Percentiles rank a stretch among this genome's conserved stretches.
Evolutionary conservation across 306 rosid species (phyloP).

Genomic region (Prinsepia uniflora): DNA sequence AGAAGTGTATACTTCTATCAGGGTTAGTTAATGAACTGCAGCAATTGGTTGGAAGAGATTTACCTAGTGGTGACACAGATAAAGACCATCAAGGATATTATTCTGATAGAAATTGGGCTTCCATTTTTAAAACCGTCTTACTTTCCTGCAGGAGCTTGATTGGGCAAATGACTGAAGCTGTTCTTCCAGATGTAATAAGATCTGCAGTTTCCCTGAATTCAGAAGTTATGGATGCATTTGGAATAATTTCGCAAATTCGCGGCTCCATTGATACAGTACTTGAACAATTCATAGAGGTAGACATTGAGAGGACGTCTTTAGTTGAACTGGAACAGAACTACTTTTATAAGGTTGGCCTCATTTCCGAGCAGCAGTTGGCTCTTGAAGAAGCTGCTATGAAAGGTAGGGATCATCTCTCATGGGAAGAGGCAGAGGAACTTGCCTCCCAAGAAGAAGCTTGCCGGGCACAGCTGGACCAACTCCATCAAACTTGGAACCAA

Average conservation of each 20-base stretch:
- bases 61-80: slow-evolving; percentile 35
- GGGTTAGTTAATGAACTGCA: slow-evolving; percentile 60
- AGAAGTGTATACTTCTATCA: slow-evolving; percentile 74
- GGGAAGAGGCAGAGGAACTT: slow-evolving; percentile 99
- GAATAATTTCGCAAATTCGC: slow-evolving; percentile 80
- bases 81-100: slow-evolving; percentile 35
- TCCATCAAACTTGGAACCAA: slow-evolving; percentile 90
- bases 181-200: slow-evolving; percentile 70
- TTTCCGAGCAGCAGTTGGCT: slow-evolving; percentile 86
- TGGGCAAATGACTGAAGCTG: slow-evolving; percentile 74
- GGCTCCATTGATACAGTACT: slow-evolving; percentile 79
- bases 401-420: slow-evolving; percentile 92
- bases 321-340: slow-evolving; percentile 82
- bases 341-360: slow-evolving; percentile 75
- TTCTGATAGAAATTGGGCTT: slow-evolving; percentile 70
- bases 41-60: slow-evolving; percentile 47
- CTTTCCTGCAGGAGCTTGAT: slow-evolving; percentile 60
- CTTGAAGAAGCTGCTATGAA: slow-evolving; percentile 90
- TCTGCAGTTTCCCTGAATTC: slow-evolving; percentile 76
- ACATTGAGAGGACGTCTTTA: slow-evolving; percentile 71
- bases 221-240: slow-evolving; percentile 91
- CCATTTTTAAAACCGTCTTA: slow-evolving; percentile 59
- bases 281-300: slow-evolving; percentile 80
- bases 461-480: slow-evolving; percentile 83
- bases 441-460: slow-evolving; percentile 97